Percentiles rank a stretch among this genome's conserved stretches.
Evolutionary conservation across 2,329 filamentous ascomycete species (phyloP).

Genomic region (Sclerotinia nivalis): DNA sequence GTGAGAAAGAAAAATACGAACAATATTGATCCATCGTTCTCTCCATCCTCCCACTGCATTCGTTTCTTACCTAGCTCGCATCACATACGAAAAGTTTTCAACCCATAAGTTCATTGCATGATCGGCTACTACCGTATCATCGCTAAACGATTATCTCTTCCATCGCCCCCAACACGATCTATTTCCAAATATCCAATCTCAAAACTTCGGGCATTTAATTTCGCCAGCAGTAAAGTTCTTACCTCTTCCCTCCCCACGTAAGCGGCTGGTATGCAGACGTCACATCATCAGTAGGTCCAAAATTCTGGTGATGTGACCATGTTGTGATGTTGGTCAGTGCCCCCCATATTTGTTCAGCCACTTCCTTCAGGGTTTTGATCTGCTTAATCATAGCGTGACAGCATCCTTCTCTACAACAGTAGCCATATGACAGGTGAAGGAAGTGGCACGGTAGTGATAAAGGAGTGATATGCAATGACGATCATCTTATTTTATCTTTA

Average conservation of each 20-base stretch:
- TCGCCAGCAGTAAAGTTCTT: constrained; percentile 6
- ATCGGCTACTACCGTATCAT: neutral
- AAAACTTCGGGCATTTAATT: constrained; percentile 5
- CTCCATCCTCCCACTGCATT: neutral
- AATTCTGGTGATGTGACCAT: neutral
- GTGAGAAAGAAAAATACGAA: neutral
- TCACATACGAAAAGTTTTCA: neutral
- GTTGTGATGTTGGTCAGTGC: neutral
- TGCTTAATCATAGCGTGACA: constrained; percentile 16
- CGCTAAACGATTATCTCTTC: neutral
- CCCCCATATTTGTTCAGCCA: constrained; percentile 3
- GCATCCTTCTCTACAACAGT: constrained; percentile 1
- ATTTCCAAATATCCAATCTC: constrained; percentile 5
- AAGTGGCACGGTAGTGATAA: constrained; percentile 13
- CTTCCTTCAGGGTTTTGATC: neutral
- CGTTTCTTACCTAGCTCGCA: neutral
- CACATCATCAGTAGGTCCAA: constrained; percentile 2
- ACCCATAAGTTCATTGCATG: neutral
- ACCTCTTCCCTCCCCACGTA: neutral
- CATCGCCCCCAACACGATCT: constrained; percentile 2
- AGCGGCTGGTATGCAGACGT: neutral
- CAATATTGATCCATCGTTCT: neutral
- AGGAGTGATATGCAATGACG: neutral
- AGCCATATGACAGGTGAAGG: neutral
- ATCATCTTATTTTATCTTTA: neutral